A percentile compares a stretch with the other conserved stretches of the same genome.
phyloP scores from a whole-genome alignment of 2,329 filamentous ascomycete genomes.

The Phialophora tarda region DNA sequence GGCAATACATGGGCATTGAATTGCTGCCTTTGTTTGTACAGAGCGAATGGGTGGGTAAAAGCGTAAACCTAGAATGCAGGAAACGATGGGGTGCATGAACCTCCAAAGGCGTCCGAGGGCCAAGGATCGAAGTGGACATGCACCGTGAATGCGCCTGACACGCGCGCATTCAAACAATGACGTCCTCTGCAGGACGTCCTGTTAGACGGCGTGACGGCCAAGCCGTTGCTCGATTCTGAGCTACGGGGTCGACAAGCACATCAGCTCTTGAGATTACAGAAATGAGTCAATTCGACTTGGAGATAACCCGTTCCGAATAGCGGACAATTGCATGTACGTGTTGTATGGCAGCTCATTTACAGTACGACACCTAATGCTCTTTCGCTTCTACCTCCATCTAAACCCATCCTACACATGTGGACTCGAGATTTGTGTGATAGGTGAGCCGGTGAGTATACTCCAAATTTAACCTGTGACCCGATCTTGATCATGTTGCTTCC shows the following conservation, averaged over 20 bases:
- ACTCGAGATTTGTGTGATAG: not conserved
- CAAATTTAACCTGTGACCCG: no score
- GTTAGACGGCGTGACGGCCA: no score
- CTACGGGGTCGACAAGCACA: not conserved
- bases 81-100: not conserved
- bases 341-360: not conserved
- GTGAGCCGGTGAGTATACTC: not conserved
- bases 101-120: not conserved
- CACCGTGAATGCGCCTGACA: not conserved
- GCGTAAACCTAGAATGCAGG: not conserved
- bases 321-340: not conserved
- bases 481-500: no score
- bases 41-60: not conserved
- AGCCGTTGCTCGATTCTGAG: no score
- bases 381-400: not conserved
- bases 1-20: slow-evolving; percentile 63
- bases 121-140: not conserved
- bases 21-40: not conserved
- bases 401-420: not conserved
- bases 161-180: not conserved
- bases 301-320: not conserved
- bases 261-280: not conserved
- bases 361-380: not conserved
- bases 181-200: not conserved
- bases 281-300: not conserved